phyloP scores from a whole-genome alignment of 768 basidiomycete species.

The Russula griseocarnosa region DNA sequence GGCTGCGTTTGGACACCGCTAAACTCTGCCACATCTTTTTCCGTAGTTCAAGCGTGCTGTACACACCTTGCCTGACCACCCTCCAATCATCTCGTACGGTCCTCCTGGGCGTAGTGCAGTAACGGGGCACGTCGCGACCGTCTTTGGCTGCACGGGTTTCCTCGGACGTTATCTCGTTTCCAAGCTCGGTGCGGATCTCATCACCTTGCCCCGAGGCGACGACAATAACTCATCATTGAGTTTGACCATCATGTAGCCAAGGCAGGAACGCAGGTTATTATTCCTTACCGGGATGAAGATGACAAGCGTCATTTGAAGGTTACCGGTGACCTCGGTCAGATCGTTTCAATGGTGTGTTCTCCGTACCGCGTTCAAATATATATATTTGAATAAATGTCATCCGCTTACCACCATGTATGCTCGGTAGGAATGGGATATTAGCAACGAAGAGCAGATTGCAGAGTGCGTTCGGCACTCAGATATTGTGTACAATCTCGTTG shows the following conservation, averaged over 20 bases:
- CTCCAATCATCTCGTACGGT: slow-evolving; percentile 72
- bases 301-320: slow-evolving; percentile 85
- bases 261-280: slow-evolving; percentile 86
- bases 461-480: slow-evolving; percentile 95
- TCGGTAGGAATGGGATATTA: slow-evolving; percentile 89
- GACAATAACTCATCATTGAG: neutral
- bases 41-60: slow-evolving; percentile 54
- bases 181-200: slow-evolving; percentile 69
- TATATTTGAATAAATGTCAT: neutral
- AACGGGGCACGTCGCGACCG: slow-evolving; percentile 89
- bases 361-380: neutral
- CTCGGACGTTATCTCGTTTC: slow-evolving; percentile 90
- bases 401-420: neutral
- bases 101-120: slow-evolving; percentile 82
- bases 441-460: slow-evolving; percentile 84
- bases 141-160: slow-evolving; percentile 96
- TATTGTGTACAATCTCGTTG: slow-evolving; percentile 93
- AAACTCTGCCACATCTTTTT: neutral
- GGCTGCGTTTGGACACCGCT: neutral
- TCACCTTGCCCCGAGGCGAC: neutral
- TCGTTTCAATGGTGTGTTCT: slow-evolving; percentile 79
- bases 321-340: slow-evolving; percentile 95
- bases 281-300: slow-evolving; percentile 94
- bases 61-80: slow-evolving; percentile 56
- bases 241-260: slow-evolving; percentile 51